Conservation (phyloP, 768 basidiomycete species). For the Butyriboletus loyo region DNA sequence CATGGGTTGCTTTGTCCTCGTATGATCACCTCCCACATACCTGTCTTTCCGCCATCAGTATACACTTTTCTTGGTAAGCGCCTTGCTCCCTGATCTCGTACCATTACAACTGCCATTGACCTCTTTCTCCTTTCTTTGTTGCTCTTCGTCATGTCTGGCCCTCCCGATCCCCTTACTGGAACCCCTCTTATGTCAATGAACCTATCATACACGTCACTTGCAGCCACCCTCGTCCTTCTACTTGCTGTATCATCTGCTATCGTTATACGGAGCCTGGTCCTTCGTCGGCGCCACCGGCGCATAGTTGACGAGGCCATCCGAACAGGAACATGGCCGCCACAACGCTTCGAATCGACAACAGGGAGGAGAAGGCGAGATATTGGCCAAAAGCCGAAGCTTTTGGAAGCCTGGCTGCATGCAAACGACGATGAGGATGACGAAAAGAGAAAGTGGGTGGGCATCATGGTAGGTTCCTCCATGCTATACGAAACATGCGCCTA, state of each 20-base stretch:
- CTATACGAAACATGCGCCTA: not conserved
- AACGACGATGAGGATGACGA: slow-evolving; percentile 3
- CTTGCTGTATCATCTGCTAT: slow-evolving; percentile 66
- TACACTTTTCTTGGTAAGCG: slow-evolving; percentile 34
- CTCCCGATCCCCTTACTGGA: not conserved
- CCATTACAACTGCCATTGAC: slow-evolving; percentile 3
- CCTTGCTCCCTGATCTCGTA: not conserved
- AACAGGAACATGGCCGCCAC: slow-evolving; percentile 57
- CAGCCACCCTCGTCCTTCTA: slow-evolving; percentile 65
- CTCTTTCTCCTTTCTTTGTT: not conserved
- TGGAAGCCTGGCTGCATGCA: slow-evolving; percentile 26
- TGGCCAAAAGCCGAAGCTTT: slow-evolving; percentile 31
- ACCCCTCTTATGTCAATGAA: slow-evolving; percentile 1
- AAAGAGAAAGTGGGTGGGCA: slow-evolving; percentile 23
- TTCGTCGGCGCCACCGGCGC: slow-evolving; percentile 58
- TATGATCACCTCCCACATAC: slow-evolving; percentile 1
- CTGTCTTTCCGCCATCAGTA: slow-evolving; percentile 16
- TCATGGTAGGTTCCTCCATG: slow-evolving; percentile 21
- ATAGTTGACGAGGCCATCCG: slow-evolving; percentile 62
- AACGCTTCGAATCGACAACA: slow-evolving; percentile 8
- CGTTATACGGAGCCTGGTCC: slow-evolving; percentile 58
- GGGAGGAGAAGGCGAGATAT: slow-evolving; percentile 26
- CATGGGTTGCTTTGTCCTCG: not conserved
- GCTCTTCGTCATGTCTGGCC: slow-evolving; percentile 17
- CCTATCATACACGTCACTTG: slow-evolving; percentile 41